phyloP scores from a whole-genome alignment of 2,329 filamentous ascomycete species.

The Diplodia intermedia region DNA sequence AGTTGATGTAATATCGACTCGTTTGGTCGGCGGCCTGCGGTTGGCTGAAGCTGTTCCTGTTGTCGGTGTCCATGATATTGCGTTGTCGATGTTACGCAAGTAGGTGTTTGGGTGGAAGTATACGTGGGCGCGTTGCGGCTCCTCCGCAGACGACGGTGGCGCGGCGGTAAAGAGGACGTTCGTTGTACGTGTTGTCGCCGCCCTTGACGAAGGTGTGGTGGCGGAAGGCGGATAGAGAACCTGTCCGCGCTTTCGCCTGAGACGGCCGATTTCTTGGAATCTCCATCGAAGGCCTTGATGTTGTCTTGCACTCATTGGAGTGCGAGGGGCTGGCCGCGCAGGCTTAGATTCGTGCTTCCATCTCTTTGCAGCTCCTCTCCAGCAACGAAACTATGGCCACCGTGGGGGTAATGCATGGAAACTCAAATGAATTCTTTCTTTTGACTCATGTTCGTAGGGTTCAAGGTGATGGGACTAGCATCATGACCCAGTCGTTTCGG shows the following conservation, averaged over 20 bases:
- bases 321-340: slow-evolving; percentile 55
- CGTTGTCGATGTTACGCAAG: too few species aligned
- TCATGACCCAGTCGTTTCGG: slow-evolving; percentile 39
- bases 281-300: slow-evolving; percentile 53
- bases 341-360: slow-evolving; percentile 58
- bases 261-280: slow-evolving; percentile 47
- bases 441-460: slow-evolving; percentile 59
- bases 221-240: too few species aligned
- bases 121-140: too few species aligned
- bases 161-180: too few species aligned
- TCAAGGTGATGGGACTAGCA: slow-evolving; percentile 48
- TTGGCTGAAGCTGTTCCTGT: too few species aligned
- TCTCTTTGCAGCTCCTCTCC: slow-evolving; percentile 58
- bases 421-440: slow-evolving; percentile 71
- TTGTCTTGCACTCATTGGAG: slow-evolving; percentile 55
- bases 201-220: too few species aligned
- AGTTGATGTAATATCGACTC: too few species aligned
- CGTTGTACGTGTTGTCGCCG: too few species aligned
- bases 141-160: too few species aligned
- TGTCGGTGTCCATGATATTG: too few species aligned
- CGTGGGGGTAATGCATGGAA: slow-evolving; percentile 78
- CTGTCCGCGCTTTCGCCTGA: slow-evolving; percentile 42
- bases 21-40: too few species aligned
- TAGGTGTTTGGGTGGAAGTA: too few species aligned
- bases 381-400: slow-evolving; percentile 74